Evolutionary conservation across 208 protist genomes (phyloP), one percentile per base, ranked within the genome.

Genomic region (Blechomonas ayalai): DNA sequence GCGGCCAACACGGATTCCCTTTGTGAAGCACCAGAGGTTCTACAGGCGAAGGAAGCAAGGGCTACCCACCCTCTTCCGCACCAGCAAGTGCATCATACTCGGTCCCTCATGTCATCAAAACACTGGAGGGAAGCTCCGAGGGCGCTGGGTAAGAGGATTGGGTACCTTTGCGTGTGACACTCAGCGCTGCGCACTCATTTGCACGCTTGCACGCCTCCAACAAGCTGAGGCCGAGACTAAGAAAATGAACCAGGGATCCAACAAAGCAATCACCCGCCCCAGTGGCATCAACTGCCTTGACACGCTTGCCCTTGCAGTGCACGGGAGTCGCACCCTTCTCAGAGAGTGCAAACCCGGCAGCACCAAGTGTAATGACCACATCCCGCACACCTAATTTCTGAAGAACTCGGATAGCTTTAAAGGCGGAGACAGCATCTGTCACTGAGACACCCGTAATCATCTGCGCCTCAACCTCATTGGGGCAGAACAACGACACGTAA

Each of bases 251-350:
- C 70, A 96, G 83, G 23, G 79, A 72, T 2, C 93, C 93, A 6
- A 96, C 78, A 41, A 96, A 97, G 71, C 73, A 92, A 67, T 97
- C 93, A 22, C 93, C 93, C 1, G 93, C 90, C 26, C 93, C 90
- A 3, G 93, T 95, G 9, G 93, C 93, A 72, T 97, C 93, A 7
- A 96, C 77, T 3, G 90, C 83, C 61, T 92, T 82, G 22, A 95
- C 78, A n/a, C 50, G 58, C 37, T 77, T 73, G 6, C 62, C 73
- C 23, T 57, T 34, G 31, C 65, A 54, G 53, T 85, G 62, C 27
- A 72, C 38, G 8, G 74, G 66, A 18, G 59, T 31, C 3, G 46
- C 42, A 15, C 67, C 69, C 41, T 55, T 57, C 38, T 90, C 82
- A 18, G 70, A 78, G 20, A 95, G 62, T 9, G 67, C 72, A 41